Percentiles rank a stretch among this genome's conserved stretches.
Evolutionary conservation across 2,329 filamentous ascomycete genomes (phyloP).

Genomic region (Ilyonectria robusta): DNA sequence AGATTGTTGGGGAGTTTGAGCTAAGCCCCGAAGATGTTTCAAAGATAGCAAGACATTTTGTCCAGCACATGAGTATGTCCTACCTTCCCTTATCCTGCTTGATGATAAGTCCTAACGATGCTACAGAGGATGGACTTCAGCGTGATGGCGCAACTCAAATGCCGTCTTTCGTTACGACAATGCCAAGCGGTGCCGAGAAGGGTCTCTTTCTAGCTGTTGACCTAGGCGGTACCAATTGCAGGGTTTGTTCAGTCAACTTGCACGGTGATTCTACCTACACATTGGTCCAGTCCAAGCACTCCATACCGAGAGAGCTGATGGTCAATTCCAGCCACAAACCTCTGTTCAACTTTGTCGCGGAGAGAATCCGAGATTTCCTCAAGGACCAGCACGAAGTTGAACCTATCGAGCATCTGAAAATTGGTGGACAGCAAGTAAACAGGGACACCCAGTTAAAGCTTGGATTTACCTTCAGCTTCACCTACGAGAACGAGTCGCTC

Average conservation of each 20-base stretch:
- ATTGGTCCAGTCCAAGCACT: slow-evolving; percentile 61
- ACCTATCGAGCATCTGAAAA: neutral
- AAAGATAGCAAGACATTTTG: slow-evolving; percentile 16
- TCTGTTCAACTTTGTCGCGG: slow-evolving; percentile 15
- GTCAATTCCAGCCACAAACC: slow-evolving; percentile 16
- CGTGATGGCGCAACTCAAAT: slow-evolving; percentile 15
- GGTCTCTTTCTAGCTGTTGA: slow-evolving; percentile 48
- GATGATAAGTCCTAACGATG: neutral
- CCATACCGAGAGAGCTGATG: slow-evolving; percentile 13
- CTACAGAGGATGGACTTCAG: neutral
- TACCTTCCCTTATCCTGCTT: neutral
- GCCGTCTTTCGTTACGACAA: slow-evolving; percentile 20
- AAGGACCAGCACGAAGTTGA: neutral
- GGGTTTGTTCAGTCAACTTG: slow-evolving; percentile 51
- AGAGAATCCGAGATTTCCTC: slow-evolving; percentile 5
- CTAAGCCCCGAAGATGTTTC: slow-evolving; percentile 7
- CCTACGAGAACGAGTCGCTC: slow-evolving; percentile 16
- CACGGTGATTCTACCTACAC: slow-evolving; percentile 78
- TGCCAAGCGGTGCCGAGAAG: slow-evolving; percentile 20
- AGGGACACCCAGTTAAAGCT: neutral
- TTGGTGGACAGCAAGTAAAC: neutral
- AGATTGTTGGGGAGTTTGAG: slow-evolving; percentile 14
- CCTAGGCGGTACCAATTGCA: slow-evolving; percentile 53
- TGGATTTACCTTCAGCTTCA: slow-evolving; percentile 25
- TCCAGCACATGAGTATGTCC: slow-evolving; percentile 19